Percentiles rank a stretch among this genome's conserved stretches.
Conservation (phyloP, 257 asterid species). For the Solanum rostratum region DNA sequence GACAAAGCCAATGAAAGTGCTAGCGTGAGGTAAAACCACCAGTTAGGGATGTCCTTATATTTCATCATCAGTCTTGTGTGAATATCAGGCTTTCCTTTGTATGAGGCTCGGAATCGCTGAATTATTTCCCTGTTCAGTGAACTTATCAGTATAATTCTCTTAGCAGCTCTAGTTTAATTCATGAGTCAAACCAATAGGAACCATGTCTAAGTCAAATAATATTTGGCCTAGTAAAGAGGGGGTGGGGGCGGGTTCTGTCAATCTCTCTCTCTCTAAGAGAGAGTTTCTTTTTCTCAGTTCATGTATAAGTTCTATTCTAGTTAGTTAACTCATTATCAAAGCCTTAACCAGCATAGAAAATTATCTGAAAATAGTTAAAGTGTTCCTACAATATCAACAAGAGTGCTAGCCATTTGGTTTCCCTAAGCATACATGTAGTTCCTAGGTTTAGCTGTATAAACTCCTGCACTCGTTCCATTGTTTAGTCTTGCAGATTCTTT, state of each 20-base stretch:
- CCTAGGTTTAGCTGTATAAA: neutral
- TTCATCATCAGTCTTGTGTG: conserved; percentile 65
- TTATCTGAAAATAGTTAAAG: neutral
- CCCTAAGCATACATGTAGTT: neutral
- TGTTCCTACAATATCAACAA: neutral
- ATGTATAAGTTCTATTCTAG: neutral
- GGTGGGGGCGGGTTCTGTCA: neutral
- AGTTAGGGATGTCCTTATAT: conserved; percentile 51
- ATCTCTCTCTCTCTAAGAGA: neutral
- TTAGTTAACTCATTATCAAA: neutral
- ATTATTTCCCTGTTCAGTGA: conserved; percentile 35
- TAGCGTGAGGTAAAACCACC: conserved; percentile 56
- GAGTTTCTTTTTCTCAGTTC: neutral
- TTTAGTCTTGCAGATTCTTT: neutral
- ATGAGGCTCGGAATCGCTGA: conserved; percentile 14
- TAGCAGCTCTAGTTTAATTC: neutral
- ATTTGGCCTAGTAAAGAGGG: neutral
- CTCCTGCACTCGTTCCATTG: neutral
- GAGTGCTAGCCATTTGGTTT: neutral
- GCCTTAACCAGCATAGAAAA: neutral
- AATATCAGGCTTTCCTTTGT: conserved; percentile 37
- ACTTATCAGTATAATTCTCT: neutral
- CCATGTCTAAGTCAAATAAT: neutral
- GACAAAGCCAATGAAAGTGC: conserved; percentile 31
- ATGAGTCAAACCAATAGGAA: neutral